Evolutionary conservation across 2,329 filamentous ascomycete genomes (phyloP), one percentile per base, ranked within the genome.

Genomic region (Penicillium sp.): DNA sequence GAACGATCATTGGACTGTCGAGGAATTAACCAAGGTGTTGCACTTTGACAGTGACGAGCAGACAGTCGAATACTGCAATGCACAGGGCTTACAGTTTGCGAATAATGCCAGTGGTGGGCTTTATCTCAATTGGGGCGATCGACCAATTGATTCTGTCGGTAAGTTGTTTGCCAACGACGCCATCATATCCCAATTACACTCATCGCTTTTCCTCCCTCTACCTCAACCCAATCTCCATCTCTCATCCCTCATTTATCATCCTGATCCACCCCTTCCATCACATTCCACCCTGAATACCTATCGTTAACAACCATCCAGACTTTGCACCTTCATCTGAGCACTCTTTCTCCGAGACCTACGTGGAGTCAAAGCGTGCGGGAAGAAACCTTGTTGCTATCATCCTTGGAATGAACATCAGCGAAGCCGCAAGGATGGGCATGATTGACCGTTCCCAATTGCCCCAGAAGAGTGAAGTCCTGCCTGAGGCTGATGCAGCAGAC

Each of bases 331-430:
- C 75, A 30, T 73, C 74, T n/a, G 75, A 76, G 30, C 84, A 85
- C 59, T 71, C 74, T 14, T 83, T 81, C 57, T 84, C 82, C 0
- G 68, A 78, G 18, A 71, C 61, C 5, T 73, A 81, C 47, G 84
- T 87, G 14, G 84, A 87, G 64, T 70, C 71, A 26, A 87, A 87
- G 68, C 78, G 84, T 36, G 74, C 77, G 51, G 77, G 78, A 19
- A 77, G 84, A 60, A 79, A 75, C 2, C 68, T 84, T n/a, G 78
- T 79, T 19, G 80, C 83, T 8, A 70, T 87, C 27, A 80, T 86
- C 49, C 77, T 81, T 62, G 83, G 83, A 13, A 71, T 84, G 66
- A 78, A 71, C 41, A 77, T 85, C 42, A 71, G 72, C 41, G 75
- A 81, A 61, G 81, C 84, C 16, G 74, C 73, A 39, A 70, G 67